A percentile compares a stretch with the other conserved stretches of the same genome.
Evolutionary conservation across 1,139 yeast species (phyloP).

Genomic region (Kurtzmaniella quercitrusa): DNA sequence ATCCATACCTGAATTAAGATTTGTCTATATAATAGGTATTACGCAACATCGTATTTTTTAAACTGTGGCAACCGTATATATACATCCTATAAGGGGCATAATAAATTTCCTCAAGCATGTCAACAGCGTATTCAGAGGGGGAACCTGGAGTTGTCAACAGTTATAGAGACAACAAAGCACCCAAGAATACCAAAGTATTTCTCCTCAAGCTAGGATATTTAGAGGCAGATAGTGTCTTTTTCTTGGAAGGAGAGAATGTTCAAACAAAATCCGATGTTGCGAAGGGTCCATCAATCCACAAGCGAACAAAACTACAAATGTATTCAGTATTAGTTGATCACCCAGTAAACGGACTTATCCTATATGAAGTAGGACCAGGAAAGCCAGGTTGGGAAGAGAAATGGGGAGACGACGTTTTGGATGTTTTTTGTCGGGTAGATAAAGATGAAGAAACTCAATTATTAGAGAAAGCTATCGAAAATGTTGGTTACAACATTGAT

Average conservation of each 20-base stretch:
- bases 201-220: slow-evolving; percentile 7
- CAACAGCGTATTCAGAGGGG: neutral
- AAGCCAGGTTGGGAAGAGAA: slow-evolving; percentile 9
- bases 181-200: slow-evolving; percentile 7
- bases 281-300: neutral
- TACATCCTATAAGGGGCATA: no score
- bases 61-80: no score
- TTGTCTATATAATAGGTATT: no score
- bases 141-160: neutral
- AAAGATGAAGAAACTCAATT: slow-evolving; percentile 5
- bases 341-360: slow-evolving; percentile 8
- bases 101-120: no score
- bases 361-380: slow-evolving; percentile 10
- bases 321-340: slow-evolving; percentile 9
- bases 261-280: slow-evolving; percentile 2
- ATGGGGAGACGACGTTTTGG: slow-evolving; percentile 8
- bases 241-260: slow-evolving; percentile 7
- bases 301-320: slow-evolving; percentile 6
- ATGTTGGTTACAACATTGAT: slow-evolving; percentile 7
- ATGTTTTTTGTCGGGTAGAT: slow-evolving; percentile 6
- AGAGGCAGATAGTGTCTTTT: slow-evolving; percentile 7
- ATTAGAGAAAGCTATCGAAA: slow-evolving; percentile 7
- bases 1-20: no score
- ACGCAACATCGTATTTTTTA: no score
- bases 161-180: slow-evolving; percentile 1